Base-by-base conservation (phyloP, 177 flowering plant species). In the Vitis hybrid region DNA sequence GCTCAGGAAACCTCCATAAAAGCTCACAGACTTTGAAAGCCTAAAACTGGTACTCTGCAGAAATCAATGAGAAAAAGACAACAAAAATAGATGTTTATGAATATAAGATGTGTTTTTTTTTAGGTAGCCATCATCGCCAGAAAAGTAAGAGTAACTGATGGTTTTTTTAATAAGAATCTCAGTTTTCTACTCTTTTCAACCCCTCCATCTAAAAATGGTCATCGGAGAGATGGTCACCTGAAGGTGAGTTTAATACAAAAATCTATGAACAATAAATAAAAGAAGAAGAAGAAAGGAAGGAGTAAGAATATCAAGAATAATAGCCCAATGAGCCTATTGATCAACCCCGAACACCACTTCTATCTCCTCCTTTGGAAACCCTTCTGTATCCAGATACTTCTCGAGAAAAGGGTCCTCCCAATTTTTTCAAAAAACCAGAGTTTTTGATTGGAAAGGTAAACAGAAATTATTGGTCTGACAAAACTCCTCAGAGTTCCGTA, bases 401-500 rank as follows among this genome's bases (percentile, higher is more conserved):
- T 34, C 6, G 15, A 17, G 10, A 2, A 9, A 14, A 14, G 9
- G 30, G 0, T 66, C 40, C 9, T 30, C 2, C 3, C 13, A 26
- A 55, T 7, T 3, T 21, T 14, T 52, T 61, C n/a, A 18, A 55
- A 67, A 77, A 55, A 68, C 56, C 64, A 65, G 78, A 54, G 0
- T 56, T 72, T 48, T 70, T 72, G 65, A 73, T 63, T 75, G 77
- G 72, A 74, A 56, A 76, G 66, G 69, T 67, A 77, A 74, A 63
- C 21, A 17, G 18, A 56, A 50, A 26, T 17, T 64, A 79, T 77
- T 64, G 80, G 74, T 69, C 51, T 32, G 74, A 77, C 59, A 34
- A 48, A 60, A 56, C 62, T 52, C 73, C 79, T 75, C 74, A 72
- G 70, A 64, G 73, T 75, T 78, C 83, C 65, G 72, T 64, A 78